These are phyloP conservation scores for Myriosclerotinia duriaeana DNA, from an alignment of 2,329 filamentous ascomycete genomes.

Conservation along the genomic window DNA sequence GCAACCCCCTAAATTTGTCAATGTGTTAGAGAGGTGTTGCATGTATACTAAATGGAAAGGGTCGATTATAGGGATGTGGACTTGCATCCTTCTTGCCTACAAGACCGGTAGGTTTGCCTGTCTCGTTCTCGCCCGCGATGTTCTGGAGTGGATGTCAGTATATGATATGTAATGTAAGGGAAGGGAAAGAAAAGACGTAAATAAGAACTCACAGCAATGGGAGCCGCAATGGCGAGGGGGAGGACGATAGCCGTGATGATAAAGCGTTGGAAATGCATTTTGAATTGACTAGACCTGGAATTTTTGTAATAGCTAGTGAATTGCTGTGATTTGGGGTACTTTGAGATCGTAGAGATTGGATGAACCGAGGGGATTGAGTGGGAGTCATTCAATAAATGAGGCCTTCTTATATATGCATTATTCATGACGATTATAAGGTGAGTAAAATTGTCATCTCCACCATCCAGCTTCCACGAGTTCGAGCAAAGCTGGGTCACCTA, in stretches of 20 bases:
- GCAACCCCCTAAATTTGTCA: neutral
- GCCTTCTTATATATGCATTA: neutral
- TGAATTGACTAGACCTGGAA: neutral
- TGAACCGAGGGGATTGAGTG: no score
- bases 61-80: neutral
- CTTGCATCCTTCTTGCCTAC: constrained; percentile 1
- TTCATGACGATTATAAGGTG: neutral
- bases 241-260: constrained; percentile 1
- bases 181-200: no score
- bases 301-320: neutral
- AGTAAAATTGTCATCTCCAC: neutral
- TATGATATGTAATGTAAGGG: neutral
- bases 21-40: neutral
- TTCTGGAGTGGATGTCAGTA: neutral
- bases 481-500: neutral
- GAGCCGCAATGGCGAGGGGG: neutral
- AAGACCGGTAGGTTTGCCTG: neutral
- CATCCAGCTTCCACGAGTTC: constrained; percentile 7
- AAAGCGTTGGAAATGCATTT: constrained; percentile 1
- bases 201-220: neutral
- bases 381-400: neutral
- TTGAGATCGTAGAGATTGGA: neutral
- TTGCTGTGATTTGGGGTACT: neutral
- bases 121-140: neutral
- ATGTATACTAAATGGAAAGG: neutral